Base-by-base conservation (phyloP, 2,329 filamentous ascomycete genomes). In the Geosmithia morbida region DNA sequence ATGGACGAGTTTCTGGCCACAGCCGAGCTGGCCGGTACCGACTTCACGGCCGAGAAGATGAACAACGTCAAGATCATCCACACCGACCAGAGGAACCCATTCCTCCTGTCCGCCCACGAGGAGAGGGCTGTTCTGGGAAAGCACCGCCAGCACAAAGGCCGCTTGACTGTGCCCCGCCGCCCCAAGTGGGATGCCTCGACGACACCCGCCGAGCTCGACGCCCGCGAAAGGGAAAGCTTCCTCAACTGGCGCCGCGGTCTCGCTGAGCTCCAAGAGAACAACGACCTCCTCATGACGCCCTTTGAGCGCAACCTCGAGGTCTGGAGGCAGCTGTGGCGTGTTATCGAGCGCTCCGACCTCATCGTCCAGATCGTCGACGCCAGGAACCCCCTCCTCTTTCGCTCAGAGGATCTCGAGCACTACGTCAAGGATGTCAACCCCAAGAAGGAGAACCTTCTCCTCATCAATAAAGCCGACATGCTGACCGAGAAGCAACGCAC, bases 401-500 rank as follows among this genome's bases (percentile, higher is more conserved):
- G 94, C 49, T 95, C 85, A 5, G 90, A 94, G 55, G 92, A 98
- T 69, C 67, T 98, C 51, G 92, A 97, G 60, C 74, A 71, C 54
- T 98, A 98, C 56, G 92, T 98, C 57, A 94, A 95, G 66, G 87
- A 94, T 56, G 84, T 97, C 22, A 85, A 94, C 57, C 66, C 80
- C 2, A 82, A 79, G 61, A 97, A 98, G 71, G 77, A 88, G 61
- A 98, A 97, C 62, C 60, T 98, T 59, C 64, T 98, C 48, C 71
- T 98, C 48, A 90, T 98, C 59, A 98, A 98, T 73, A 98, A 98
- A 72, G 89, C 92, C 43, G 92, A 98, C 66, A 96, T 98, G 92
- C 89, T 98, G 86, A 94, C 89, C 1, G 64, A 80, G 44, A 79
- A 79, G 57, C 94, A 98, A 67, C 74, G 92, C 53, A 75, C 75